phyloP scores from a whole-genome alignment of 192 early-diverging fungal genomes.

The Backusella tarrabulga region DNA sequence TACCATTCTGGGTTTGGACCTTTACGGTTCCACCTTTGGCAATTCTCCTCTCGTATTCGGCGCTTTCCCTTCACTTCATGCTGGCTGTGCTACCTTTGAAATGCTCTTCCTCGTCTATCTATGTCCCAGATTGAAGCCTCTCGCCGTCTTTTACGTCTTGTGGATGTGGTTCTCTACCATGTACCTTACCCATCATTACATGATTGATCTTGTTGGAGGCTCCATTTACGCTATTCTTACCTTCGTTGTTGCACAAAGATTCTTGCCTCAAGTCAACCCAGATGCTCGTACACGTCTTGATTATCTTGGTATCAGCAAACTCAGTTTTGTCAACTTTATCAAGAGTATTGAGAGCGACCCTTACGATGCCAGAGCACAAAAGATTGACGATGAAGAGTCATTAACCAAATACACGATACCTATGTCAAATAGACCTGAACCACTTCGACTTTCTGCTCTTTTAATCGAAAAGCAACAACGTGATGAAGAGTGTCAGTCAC shows the following conservation, averaged over 20 bases:
- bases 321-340: conserved; percentile 9
- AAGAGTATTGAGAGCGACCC: conserved; percentile 15
- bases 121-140: conserved; percentile 40
- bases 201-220: conserved; percentile 67
- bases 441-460: not conserved
- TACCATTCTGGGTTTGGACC: conserved; percentile 55
- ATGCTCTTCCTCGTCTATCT: conserved; percentile 54
- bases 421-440: conserved; percentile 1
- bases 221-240: conserved; percentile 59
- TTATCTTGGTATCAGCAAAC: conserved; percentile 26
- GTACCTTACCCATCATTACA: conserved; percentile 73
- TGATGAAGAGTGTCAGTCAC: not conserved
- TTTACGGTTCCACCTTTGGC: conserved; percentile 61
- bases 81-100: conserved; percentile 62
- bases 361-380: not conserved
- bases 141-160: conserved; percentile 50
- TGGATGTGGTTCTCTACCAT: conserved; percentile 81
- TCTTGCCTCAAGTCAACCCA: conserved; percentile 38
- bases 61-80: conserved; percentile 74
- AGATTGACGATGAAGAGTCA: not conserved
- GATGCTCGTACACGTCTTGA: conserved; percentile 28
- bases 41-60: conserved; percentile 72
- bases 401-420: not conserved
- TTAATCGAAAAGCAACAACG: not conserved
- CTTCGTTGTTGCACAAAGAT: conserved; percentile 47